Evolutionary conservation across 2,329 filamentous ascomycete species (phyloP).

Genomic region (Cladosporium sp.): DNA sequence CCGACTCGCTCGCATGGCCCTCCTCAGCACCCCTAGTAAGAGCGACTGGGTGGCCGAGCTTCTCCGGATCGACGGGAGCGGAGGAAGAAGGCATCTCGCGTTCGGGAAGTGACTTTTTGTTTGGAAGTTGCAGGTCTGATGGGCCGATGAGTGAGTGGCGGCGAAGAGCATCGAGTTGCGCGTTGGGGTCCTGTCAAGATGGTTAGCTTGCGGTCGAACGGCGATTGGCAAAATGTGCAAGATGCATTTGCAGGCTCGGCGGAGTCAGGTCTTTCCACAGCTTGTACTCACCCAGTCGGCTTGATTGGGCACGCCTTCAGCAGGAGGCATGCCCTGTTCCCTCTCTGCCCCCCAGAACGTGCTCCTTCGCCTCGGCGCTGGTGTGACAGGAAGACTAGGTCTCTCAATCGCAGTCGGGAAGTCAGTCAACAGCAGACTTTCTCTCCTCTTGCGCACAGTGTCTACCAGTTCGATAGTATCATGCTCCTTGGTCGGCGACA

Average conservation of each 20-base stretch:
- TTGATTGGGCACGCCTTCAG: slow-evolving; percentile 82
- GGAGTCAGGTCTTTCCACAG: slow-evolving; percentile 32
- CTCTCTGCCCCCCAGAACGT: slow-evolving; percentile 67
- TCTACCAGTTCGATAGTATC: slow-evolving; percentile 30
- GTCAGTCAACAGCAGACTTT: slow-evolving; percentile 74
- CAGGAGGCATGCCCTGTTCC: slow-evolving; percentile 64
- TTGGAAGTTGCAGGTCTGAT: slow-evolving; percentile 32
- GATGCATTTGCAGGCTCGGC: too few species aligned
- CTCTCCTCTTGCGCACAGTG: slow-evolving; percentile 42
- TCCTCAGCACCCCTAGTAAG: slow-evolving; percentile 10
- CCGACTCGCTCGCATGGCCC: background rate
- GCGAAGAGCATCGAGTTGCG: slow-evolving; percentile 49
- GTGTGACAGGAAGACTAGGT: slow-evolving; percentile 86
- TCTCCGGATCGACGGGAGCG: slow-evolving; percentile 17
- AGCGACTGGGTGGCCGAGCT: slow-evolving; percentile 13
- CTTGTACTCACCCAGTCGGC: slow-evolving; percentile 80
- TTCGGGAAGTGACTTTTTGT: slow-evolving; percentile 27
- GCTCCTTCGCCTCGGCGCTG: slow-evolving; percentile 71
- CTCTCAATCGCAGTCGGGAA: slow-evolving; percentile 81
- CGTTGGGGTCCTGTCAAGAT: slow-evolving; percentile 44
- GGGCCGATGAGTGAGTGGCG: slow-evolving; percentile 43
- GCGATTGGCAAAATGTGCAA: background rate
- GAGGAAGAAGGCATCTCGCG: slow-evolving; percentile 36
- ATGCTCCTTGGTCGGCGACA: slow-evolving; percentile 28
- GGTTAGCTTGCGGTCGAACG: background rate